Base-by-base conservation (phyloP, 2,329 filamentous ascomycete species). In the Fusarium sp. region DNA sequence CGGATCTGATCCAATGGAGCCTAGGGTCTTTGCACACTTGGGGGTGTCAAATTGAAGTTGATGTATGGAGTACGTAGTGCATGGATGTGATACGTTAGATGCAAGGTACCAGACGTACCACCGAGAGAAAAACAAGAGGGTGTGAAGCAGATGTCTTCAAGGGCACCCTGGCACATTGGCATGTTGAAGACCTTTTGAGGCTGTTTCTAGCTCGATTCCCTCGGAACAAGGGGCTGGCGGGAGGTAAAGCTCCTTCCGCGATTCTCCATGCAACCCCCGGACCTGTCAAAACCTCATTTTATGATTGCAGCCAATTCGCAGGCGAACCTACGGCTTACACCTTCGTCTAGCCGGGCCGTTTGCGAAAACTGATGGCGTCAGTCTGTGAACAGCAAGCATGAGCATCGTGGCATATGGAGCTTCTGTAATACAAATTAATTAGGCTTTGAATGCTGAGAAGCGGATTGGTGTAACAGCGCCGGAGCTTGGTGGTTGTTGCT, bases 61-160 rank as follows among this genome's bases (percentile, higher is more conserved):
- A 43, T 57, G 22, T 50, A 40, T 53, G 56, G 65, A 46, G n/a
- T 33, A 40, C 56, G 56, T 66, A 46, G n/a, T 33, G 37, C 61
- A 54, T 64, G 65, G 66, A 59, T 64, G 51, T 60, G 58, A 67
- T 70, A 59, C 53, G 27, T 37, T 49, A 49, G 44, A 68, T 73
- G 71, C 63, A 73, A 73, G 70, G 71, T 63, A 73, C 70, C 52
- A 53, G 51, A 52, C 15, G 41, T 63, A 51, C 59, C 55, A 60
- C 65, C 48, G 55, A 54, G 45, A 33, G 56, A 54, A 54, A 56
- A 39, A 48, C 61, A 55, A 27, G 54, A 57, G 68, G 35, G 51
- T 59, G 60, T 62, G 66, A 49, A 52, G 48, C 46, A 51, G 47
- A 60, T 55, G 56, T 50, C 60, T 57, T 63, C 70, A 65, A 11